Percentiles rank a stretch among this genome's conserved stretches.
These are phyloP conservation scores for Phaeosphaeria sp. DNA, from an alignment of 2,329 filamentous ascomycete species.

Conservation along the genomic window DNA sequence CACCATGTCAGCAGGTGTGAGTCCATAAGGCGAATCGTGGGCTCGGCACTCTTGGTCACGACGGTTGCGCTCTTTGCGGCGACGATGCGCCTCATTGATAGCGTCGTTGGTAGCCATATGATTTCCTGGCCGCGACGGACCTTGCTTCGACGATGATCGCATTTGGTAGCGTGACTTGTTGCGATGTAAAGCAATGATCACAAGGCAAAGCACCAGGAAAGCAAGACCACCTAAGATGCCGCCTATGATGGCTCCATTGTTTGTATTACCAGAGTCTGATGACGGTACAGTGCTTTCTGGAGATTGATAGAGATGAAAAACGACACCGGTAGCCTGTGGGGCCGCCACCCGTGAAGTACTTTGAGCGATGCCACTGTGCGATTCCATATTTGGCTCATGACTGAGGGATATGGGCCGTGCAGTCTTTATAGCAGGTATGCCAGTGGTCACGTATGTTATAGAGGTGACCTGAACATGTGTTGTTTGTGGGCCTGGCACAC, in stretches of 20 bases:
- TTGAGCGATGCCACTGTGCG: neutral
- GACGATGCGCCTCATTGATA: neutral
- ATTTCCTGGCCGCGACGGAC: neutral
- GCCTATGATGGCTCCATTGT: neutral
- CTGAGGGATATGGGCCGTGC: neutral
- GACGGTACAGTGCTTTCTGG: neutral
- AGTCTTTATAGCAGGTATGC: neutral
- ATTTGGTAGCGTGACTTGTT: neutral
- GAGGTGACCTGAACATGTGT: neutral
- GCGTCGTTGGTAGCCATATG: neutral
- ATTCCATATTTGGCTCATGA: neutral
- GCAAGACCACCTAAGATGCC: neutral
- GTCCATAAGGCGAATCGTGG: neutral
- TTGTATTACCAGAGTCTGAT: neutral
- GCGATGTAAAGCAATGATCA: neutral
- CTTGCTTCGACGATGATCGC: neutral
- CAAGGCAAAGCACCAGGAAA: neutral
- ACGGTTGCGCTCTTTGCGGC: neutral
- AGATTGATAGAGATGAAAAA: neutral
- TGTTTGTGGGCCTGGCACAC: neutral
- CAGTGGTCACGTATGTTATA: neutral
- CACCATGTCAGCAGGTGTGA: neutral
- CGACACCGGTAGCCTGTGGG: neutral
- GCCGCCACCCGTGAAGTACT: neutral
- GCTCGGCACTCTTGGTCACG: neutral